These are phyloP conservation scores for Cutaneotrichosporon cutaneum DNA, from an alignment of 1,284 basidiomycete genomes.

Conservation along the genomic window DNA sequence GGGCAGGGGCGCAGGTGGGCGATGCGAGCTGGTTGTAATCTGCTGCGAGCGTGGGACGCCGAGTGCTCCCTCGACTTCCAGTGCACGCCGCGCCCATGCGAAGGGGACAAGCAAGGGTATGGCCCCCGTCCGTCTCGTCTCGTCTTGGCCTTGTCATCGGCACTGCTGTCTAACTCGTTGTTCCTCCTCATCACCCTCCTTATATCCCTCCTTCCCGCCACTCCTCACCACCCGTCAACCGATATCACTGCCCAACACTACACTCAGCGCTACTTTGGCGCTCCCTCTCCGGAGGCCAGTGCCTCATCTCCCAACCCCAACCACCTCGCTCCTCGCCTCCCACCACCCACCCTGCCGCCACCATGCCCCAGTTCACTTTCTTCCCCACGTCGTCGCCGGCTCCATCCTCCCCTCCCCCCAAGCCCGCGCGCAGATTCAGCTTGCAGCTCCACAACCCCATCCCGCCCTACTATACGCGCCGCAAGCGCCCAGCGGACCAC, in stretches of 20 bases:
- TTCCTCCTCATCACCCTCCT: no score
- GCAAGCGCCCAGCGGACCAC: not conserved
- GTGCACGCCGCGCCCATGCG: not conserved
- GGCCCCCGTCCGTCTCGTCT: not conserved
- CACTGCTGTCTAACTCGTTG: not conserved
- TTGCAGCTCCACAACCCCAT: conserved; percentile 7
- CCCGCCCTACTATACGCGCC: not conserved
- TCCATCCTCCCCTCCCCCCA: not conserved
- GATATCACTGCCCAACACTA: no score
- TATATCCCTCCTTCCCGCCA: no score
- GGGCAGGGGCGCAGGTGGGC: not conserved
- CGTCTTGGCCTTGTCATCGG: not conserved
- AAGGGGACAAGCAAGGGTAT: not conserved
- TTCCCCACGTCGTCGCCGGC: not conserved
- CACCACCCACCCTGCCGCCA: not conserved
- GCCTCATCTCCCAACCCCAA: no score
- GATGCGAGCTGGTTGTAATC: no score
- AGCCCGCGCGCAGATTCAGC: conserved; percentile 1
- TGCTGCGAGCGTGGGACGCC: not conserved
- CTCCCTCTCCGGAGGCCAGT: no score
- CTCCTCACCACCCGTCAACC: no score
- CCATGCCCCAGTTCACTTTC: not conserved
- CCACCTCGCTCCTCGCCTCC: not conserved
- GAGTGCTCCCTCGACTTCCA: not conserved
- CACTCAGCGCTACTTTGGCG: no score